Base-by-base conservation (phyloP, 371 early-diverging fungal species). In the Haplosporangium sp. region DNA sequence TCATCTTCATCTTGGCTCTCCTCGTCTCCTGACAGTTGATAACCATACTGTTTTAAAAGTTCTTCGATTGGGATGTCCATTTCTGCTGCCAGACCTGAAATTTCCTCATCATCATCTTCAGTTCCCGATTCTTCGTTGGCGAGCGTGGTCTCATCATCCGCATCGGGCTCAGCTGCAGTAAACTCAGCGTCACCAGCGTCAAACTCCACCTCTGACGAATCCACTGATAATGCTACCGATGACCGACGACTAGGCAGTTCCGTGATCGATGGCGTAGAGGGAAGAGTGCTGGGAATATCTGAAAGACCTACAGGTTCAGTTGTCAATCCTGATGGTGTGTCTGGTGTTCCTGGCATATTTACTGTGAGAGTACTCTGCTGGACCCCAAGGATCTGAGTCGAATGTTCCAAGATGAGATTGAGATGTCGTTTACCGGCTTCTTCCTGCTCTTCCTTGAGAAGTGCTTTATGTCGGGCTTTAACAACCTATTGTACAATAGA, bases 331-430 rank as follows among this genome's bases (percentile, higher is more conserved):
- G 63, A 59, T 2, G 67, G 67, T 1, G 67, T 61, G 3, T 65
- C 69, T 10, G 71, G 65, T 10, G 77, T 56, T 4, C 47, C 61
- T 11, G 73, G 69, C 9, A 77, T 59, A 15, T 77, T 75, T 17
- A 74, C 42, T 34, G 38, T 63, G 10, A 89, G 65, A 45, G 88
- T 86, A 45, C 82, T 86, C 72, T 88, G 91, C 72, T 92, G 88
- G n/a, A 87, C 92, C n/a, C 86, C 91, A 13, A 94, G 65, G 77
- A 92, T 87, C 56, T 90, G 90, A 10, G 92, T 89, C 0, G 93
- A 92, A 62, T 92, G 92, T 63, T 93, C 91, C 52, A 94, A 73
- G 69, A 94, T 92, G 63, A 85, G 76, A 69, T 92, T 87, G 68
- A 94, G 64, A 77, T 89, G 90, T 35, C 86, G 86, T 38, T 91